Evolutionary conservation across 148 eudicot genomes (phyloP), one percentile per base, ranked within the genome.

Genomic region (Arctostaphylos glauca): DNA sequence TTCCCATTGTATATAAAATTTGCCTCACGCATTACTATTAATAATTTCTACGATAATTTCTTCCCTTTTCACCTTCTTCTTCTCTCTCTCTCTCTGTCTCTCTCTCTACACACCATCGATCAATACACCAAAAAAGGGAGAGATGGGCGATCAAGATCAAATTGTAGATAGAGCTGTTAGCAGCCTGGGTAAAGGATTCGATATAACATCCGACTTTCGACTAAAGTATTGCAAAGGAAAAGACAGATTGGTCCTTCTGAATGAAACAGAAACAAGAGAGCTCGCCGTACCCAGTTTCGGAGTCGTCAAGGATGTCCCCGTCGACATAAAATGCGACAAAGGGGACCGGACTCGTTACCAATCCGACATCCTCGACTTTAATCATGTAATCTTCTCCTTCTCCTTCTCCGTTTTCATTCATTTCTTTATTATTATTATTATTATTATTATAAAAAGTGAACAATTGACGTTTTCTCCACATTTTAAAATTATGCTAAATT

Each of bases 181-280:
- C 52, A 87, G 94, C 82, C 90, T 94, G 19, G 98, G 98, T 9
- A 92, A 92, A 87, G 98, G 98, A 56, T 93, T 93, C 53, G 98
- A 94, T 81, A 74, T 94, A 55, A 89, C 95, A 3, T 91, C 94
- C 0, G 98, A 94, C 89, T 94, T 92, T 41, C 83, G 97, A 3
- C 84, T 93, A 2, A 93, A 91, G 84, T 94, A 85, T 68, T 88
- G 95, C 85, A 93, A 92, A 83, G 95, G 95, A 2, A 84, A 84
- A 43, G 80, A 86, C 1, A 86, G 98, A 47, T 80, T 94, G 0
- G 84, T 94, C 62, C 19, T 84, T 75, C 77, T 94, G 0, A 92
- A 92, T 76, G 90, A 91, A 74, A 75, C 85, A 0, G 87, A 89
- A 1, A 91, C 80, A 15, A 76, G 81, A 31, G 84, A 84, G 23